Base-by-base conservation (phyloP, 768 basidiomycete species). In the Kwoniella pini region DNA sequence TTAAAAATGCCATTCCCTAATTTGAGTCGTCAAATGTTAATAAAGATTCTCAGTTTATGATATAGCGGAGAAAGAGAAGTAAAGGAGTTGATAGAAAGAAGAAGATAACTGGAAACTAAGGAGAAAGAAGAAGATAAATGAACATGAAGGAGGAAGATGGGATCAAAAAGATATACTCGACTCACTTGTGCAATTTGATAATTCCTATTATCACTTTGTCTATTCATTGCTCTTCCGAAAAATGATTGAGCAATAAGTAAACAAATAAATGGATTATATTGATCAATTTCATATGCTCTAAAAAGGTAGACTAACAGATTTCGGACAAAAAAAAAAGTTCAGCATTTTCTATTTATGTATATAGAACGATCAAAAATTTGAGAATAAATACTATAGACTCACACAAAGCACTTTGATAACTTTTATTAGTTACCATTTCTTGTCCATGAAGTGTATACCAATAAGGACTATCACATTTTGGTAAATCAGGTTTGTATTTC, bases 371-470 rank as follows among this genome's bases (percentile, higher is more conserved):
- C 7, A 36, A 15, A 7, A 36, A 36, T 36, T 36, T 36, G 33
- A 15, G 33, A 7, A 7, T 36, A 15, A 15, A 15, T 36, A 36
- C 33, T 7, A 15, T 15, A 15, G 0, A 81, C 90, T 69, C 67
- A 95, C 94, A 94, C 52, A 94, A 85, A 4, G 92, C 89, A 68
- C 88, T 89, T 71, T 96, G 91, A 76, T 88, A 93, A 68, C 90
- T 91, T 79, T 86, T 89, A 21, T 88, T 87, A 3, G 85, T 85
- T n/a, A 90, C 83, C 69, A 89, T 88, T 49, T 91, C 83, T 70
- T 89, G 88, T 0, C 90, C 93, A 69, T 95, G 95, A 19, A 90
- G 79, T 0, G 87, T 81, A 13, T 89, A 64, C 53, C 68, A 54
- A 24, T 51, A n/a, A 19, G 72, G 70, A 38, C 67, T 65, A 5